Evolutionary conservation across 176 grass and related monocot species (phyloP).

Genomic region (Musa schizocarpa): DNA sequence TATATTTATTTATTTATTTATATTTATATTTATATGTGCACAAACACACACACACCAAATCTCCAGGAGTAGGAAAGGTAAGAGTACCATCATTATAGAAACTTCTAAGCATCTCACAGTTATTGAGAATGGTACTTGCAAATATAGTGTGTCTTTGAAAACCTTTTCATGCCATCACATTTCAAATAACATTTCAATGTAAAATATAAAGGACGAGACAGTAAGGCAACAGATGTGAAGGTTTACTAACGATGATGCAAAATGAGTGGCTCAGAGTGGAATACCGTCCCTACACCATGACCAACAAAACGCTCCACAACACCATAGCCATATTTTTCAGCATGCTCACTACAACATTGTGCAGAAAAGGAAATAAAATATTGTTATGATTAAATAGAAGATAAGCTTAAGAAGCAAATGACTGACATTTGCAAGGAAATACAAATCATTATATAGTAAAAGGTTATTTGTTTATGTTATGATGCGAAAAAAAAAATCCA

Average conservation of each 20-base stretch:
- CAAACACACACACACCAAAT: no score
- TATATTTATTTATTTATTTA: no score
- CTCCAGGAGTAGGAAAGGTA: no score
- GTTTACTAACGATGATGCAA: slow-evolving; percentile 64
- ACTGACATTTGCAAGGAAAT: not conserved
- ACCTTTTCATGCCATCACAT: not conserved
- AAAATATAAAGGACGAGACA: not conserved
- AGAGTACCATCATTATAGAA: no score
- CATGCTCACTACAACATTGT: slow-evolving; percentile 45
- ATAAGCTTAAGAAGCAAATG: not conserved
- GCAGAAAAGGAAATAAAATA: not conserved
- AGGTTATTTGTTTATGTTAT: not conserved
- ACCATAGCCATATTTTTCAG: slow-evolving; percentile 54
- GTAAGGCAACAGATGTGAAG: not conserved
- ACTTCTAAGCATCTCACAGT: no score
- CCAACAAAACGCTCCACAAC: slow-evolving; percentile 86
- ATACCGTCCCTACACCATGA: slow-evolving; percentile 73
- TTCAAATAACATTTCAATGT: not conserved
- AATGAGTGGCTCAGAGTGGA: slow-evolving; percentile 88
- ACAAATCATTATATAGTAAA: no score
- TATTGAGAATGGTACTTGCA: not conserved
- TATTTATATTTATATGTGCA: no score
- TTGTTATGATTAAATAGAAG: not conserved
- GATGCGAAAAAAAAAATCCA: not conserved
- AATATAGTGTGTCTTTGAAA: not conserved